Conservation (phyloP, 1,139 yeast genomes). For the Scheffersomyces illinoinensis region DNA sequence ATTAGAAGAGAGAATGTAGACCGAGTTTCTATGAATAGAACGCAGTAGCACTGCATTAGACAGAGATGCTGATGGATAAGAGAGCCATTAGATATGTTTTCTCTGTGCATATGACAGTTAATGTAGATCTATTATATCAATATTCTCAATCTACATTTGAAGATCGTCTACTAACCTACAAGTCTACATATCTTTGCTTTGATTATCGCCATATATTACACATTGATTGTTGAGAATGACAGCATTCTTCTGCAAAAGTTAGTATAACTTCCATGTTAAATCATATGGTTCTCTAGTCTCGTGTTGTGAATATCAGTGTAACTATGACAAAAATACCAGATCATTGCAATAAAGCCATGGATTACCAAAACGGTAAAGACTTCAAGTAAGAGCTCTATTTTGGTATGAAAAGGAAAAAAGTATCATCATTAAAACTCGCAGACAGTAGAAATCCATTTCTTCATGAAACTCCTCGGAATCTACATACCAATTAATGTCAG, state of each 20-base stretch:
- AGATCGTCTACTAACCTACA: neutral
- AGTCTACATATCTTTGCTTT: neutral
- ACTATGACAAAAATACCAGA: conserved; percentile 53
- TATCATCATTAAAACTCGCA: conserved; percentile 19
- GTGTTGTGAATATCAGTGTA: conserved; percentile 37
- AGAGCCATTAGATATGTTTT: neutral
- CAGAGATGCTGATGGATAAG: neutral
- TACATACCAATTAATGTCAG: neutral
- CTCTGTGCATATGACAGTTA: neutral
- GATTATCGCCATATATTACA: neutral
- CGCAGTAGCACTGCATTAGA: neutral
- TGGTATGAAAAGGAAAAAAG: conserved; percentile 33
- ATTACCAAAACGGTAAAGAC: conserved; percentile 45
- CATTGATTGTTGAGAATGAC: neutral
- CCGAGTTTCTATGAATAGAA: neutral
- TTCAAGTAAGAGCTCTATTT: conserved; percentile 35
- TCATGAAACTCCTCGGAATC: neutral
- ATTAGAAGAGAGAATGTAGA: neutral
- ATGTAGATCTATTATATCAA: neutral
- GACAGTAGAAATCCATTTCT: neutral
- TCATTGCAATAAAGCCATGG: conserved; percentile 44
- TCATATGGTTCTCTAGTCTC: neutral
- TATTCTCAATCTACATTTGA: too few relatives aligned
- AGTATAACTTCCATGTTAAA: conserved; percentile 3
- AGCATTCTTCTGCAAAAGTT: conserved; percentile 2